Evolutionary conservation across 352 stramenopile genomes (phyloP), one percentile per base, ranked within the genome.

Genomic region (Pythium chondricola): DNA sequence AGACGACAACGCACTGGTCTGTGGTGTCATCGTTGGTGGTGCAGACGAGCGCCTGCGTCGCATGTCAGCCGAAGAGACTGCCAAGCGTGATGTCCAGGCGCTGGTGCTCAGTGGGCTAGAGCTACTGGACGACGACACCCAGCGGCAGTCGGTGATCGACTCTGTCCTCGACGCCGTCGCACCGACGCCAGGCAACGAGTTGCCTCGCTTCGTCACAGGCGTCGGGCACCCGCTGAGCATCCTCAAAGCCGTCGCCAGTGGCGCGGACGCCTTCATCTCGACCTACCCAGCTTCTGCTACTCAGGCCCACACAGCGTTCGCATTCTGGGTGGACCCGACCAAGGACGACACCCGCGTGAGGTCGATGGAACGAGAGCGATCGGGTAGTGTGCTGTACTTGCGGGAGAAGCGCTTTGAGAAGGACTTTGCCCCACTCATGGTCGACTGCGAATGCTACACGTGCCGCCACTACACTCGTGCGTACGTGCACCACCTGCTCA

Each of bases 401-500:
- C 74, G 75, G 16, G 79, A 91, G 57, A 65, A 56, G 51, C 65
- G 65, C 8, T 88, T 83, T 37, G 66, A 71, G 18, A 71, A 69
- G 16, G 82, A 93, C 61, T 75, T 81, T 50, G 50, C 56, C 11
- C 79, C 82, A 24, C 47, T 93, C 18, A 52, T 88, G 32, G 60
- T 43, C 2, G 71, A 67, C 31, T 93, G 82, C 49, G 54, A 76
- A 20, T 93, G 82, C 62, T 91, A 83, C 53, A 69, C 77, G 7
- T 93, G 82, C 56, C 59, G 63, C 32, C 65, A 85, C 50, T 86
- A 88, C 54, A 85, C 71, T 53, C 75, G 85, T 22, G 79, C 84
- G 24, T 97, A 97, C 61, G 72, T 97, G 26, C 88, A 97, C 64
- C 90, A 97, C 69, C 54, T 97, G 58, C 76, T 96, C 30, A 88